Evolutionary conservation across 192 early-diverging fungal species (phyloP).

Genomic region (Coemansia sp.): DNA sequence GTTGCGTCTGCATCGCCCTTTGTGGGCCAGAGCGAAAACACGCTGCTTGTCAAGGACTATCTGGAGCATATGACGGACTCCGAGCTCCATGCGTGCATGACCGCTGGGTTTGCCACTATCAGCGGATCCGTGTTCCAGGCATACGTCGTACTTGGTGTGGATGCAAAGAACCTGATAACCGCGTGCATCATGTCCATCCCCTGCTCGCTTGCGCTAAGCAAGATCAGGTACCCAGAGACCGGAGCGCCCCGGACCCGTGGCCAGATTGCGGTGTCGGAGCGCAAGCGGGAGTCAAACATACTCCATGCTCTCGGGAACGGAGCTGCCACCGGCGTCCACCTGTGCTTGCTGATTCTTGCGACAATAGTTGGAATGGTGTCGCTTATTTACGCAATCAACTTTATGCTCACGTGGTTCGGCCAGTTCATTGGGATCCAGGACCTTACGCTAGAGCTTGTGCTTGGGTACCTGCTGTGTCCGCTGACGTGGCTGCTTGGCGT

Average conservation of each 20-base stretch:
- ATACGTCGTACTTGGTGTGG: constrained; percentile 72
- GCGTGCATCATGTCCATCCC: constrained; percentile 91
- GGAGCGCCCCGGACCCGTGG: constrained; percentile 73
- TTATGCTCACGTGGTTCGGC: constrained; percentile 67
- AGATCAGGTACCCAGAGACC: constrained; percentile 80
- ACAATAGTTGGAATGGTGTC: constrained; percentile 76
- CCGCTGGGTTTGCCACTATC: constrained; percentile 88
- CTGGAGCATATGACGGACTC: constrained; percentile 80
- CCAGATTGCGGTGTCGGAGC: constrained; percentile 57
- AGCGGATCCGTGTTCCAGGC: constrained; percentile 79
- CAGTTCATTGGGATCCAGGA: constrained; percentile 61
- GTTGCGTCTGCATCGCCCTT: constrained; percentile 87
- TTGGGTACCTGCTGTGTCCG: constrained; percentile 77
- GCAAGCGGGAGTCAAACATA: constrained; percentile 69
- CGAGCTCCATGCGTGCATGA: constrained; percentile 84
- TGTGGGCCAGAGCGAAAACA: constrained; percentile 83
- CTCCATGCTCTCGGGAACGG: constrained; percentile 84
- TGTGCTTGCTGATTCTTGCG: constrained; percentile 74
- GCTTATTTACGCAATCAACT: constrained; percentile 69
- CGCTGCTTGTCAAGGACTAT: constrained; percentile 79
- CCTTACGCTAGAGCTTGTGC: constrained; percentile 64
- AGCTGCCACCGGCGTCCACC: constrained; percentile 75
- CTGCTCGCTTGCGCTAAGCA: constrained; percentile 79
- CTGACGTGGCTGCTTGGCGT: constrained; percentile 71
- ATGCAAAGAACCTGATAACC: constrained; percentile 68